phyloP scores from a whole-genome alignment of 768 basidiomycete genomes.

The Lanmaoa rubissima region DNA sequence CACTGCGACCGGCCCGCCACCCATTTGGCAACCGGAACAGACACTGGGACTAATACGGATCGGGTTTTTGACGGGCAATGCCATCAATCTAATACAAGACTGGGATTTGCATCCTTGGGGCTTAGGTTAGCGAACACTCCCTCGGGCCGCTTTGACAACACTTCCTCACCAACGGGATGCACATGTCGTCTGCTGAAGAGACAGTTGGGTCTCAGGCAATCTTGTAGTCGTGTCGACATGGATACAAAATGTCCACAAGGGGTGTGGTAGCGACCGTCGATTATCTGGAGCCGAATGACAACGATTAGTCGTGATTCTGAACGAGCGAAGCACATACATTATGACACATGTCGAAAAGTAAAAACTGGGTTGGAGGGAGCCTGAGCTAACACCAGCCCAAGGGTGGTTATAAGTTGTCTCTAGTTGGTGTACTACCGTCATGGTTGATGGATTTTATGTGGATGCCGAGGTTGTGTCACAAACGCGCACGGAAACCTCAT shows the following conservation, averaged over 20 bases:
- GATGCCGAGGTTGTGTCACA: conserved; percentile 31
- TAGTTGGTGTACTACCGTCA: conserved; percentile 12
- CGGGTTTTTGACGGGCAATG: conserved; percentile 63
- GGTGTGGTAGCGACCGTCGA: conserved; percentile 73
- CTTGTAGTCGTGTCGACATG: conserved; percentile 67
- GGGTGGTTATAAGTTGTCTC: conserved; percentile 19
- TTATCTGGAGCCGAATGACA: conserved; percentile 45
- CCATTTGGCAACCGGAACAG: conserved; percentile 35
- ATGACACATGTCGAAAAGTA: conserved; percentile 56
- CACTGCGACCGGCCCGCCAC: conserved; percentile 8
- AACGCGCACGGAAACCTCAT: conserved; percentile 40
- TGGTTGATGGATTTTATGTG: conserved; percentile 29
- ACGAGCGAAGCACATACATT: conserved; percentile 48
- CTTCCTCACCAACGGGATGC: conserved; percentile 49
- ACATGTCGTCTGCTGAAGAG: conserved; percentile 67
- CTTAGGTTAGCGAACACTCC: conserved; percentile 14
- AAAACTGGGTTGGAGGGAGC: conserved; percentile 18
- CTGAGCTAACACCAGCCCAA: conserved; percentile 14
- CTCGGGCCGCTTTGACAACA: neutral
- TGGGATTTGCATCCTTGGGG: conserved; percentile 52
- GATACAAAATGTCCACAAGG: conserved; percentile 69
- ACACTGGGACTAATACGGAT: conserved; percentile 63
- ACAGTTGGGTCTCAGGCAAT: conserved; percentile 63
- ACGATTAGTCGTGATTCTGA: neutral
- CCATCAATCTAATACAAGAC: conserved; percentile 63